These are phyloP conservation scores for Stylosanthes scabra DNA, from an alignment of 331 rosid genomes.

Conservation along the genomic window DNA sequence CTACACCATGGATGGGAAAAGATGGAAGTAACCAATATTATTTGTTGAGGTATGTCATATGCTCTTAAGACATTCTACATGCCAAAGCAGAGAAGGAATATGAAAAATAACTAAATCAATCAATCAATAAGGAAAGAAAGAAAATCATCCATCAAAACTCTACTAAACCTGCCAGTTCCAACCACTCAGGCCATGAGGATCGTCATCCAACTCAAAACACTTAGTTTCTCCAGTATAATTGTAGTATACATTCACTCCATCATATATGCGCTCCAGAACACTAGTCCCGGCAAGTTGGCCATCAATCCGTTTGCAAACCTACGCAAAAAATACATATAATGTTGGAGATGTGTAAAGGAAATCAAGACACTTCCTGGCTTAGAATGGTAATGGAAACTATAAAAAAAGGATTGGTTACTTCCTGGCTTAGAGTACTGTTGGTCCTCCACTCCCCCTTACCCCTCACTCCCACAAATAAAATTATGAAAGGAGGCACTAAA, in stretches of 20 bases:
- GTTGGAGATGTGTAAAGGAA: conserved; percentile 24
- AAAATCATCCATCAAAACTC: conserved; percentile 20
- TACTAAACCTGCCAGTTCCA: conserved; percentile 85
- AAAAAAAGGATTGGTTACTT: too few relatives aligned
- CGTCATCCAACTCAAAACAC: conserved; percentile 77
- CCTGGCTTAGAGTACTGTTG: too few relatives aligned
- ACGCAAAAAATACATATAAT: conserved; percentile 13
- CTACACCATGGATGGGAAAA: conserved; percentile 49
- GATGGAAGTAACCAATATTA: conserved; percentile 21
- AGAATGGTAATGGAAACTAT: background rate
- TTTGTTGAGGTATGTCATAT: conserved; percentile 7
- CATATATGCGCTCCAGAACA: conserved; percentile 66
- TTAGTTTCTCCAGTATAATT: conserved; percentile 69
- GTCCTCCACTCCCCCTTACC: too few relatives aligned
- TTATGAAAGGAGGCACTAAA: too few relatives aligned
- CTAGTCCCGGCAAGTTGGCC: conserved; percentile 56
- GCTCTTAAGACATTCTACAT: background rate
- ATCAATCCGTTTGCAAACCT: conserved; percentile 82
- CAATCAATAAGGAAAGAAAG: too few relatives aligned
- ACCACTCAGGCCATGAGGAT: conserved; percentile 80
- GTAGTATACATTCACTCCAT: conserved; percentile 75
- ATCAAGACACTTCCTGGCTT: background rate
- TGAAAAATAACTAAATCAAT: background rate
- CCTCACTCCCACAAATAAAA: too few relatives aligned
- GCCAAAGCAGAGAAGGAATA: conserved; percentile 3